Evolutionary conservation across 2,329 filamentous ascomycete species (phyloP).

Genomic region (Parasarocladium wereldwijsianum): DNA sequence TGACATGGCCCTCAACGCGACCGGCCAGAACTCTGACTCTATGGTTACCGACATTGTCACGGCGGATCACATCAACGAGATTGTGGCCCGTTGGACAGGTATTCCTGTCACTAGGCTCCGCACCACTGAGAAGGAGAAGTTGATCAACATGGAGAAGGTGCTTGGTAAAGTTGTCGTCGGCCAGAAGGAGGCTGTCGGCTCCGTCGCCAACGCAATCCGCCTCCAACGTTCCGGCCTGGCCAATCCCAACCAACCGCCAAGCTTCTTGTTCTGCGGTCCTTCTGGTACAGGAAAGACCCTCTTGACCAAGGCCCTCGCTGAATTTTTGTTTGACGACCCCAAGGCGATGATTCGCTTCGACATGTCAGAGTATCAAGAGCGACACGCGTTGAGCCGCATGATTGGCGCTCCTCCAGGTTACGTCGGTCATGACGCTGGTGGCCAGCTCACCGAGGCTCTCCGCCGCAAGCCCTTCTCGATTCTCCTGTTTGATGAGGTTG

Average conservation of each 20-base stretch:
- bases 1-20: conserved; percentile 52
- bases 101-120: conserved; percentile 90
- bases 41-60: conserved; percentile 90
- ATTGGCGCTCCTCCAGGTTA: conserved; percentile 96
- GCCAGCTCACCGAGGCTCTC: conserved; percentile 87
- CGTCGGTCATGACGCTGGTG: conserved; percentile 89
- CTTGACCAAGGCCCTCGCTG: conserved; percentile 88
- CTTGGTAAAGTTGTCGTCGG: conserved; percentile 78
- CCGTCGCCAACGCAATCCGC: conserved; percentile 90
- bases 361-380: conserved; percentile 99
- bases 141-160: conserved; percentile 90
- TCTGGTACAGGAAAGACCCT: conserved; percentile 97
- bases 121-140: conserved; percentile 94
- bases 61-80: conserved; percentile 97
- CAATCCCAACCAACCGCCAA: conserved; percentile 94
- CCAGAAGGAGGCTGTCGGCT: conserved; percentile 82
- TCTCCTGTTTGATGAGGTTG: conserved; percentile 91
- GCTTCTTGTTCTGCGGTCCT: conserved; percentile 96
- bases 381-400: conserved; percentile 89
- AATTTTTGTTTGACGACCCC: conserved; percentile 94
- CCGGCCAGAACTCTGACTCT: conserved; percentile 40
- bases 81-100: conserved; percentile 93
- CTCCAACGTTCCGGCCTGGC: conserved; percentile 85
- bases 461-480: conserved; percentile 95
- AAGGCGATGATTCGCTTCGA: conserved; percentile 98